Base-by-base conservation (phyloP, 169 alveolate genomes). In the Cryptosporidium xiaoi region DNA sequence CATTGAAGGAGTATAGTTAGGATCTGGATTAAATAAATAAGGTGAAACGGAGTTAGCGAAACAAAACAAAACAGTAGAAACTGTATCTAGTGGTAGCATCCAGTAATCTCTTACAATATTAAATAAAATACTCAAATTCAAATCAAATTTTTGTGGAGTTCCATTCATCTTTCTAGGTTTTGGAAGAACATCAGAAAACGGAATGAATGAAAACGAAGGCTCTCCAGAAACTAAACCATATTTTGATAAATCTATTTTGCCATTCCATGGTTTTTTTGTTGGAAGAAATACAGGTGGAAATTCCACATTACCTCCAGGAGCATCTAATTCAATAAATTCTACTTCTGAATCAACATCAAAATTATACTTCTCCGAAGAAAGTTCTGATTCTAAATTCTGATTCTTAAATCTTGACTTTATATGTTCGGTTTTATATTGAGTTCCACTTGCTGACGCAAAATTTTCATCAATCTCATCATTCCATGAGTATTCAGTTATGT, bases 201-300 rank as follows among this genome's bases (percentile, higher is more conserved):
- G 71, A 46, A 77, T 77, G 34, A 77, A 77, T 16, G 69, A 60
- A 62, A 56, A 77, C 64, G 50, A 58, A n/a, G 87, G 87, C 36
- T 77, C 87, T 20, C 18, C 27, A 3, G 18, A 15, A 51, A 24
- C 20, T 2, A 77, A 34, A 56, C 71, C 71, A 29, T 16, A 33
- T 60, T 60, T 31, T 0, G 71, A 64, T 44, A 77, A 48, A 58
- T 40, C 29, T 10, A 77, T 56, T 48, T 18, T 12, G 24, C 64
- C 51, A 62, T 60, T 77, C 69, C 77, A 62, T 16, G 65, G 69
- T 48, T 77, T 77, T 10, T 6, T 20, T 36, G 77, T 60, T 40
- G 87, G 65, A 62, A 46, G 44, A 24, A 77, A 18, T 44, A 77
- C 18, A 48, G 27, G 31, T 10, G 33, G 33, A 1, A 16, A n/a